Conservation (phyloP, 495 filamentous ascomycete genomes). For the Wilcoxina mikolae region DNA sequence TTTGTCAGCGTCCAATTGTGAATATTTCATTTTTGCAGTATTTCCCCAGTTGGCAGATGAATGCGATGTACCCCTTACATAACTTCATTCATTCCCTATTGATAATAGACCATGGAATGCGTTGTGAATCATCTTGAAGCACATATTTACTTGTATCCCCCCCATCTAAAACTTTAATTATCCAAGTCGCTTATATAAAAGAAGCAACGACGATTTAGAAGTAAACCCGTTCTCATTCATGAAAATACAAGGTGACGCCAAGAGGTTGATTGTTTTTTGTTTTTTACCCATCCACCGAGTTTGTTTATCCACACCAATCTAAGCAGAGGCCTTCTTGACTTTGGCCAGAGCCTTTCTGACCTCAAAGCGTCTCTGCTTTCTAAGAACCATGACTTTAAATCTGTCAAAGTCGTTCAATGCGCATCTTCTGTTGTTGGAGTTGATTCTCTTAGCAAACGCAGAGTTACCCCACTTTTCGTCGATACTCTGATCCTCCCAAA, state of each 20-base stretch:
- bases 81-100: too few species aligned
- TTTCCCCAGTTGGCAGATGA: too few species aligned
- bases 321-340: conserved; percentile 35
- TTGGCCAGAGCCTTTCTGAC: conserved; percentile 83
- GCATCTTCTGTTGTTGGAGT: conserved; percentile 66
- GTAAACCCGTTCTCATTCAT: background rate
- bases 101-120: too few species aligned
- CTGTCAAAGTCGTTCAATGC: conserved; percentile 95
- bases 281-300: background rate
- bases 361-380: conserved; percentile 96
- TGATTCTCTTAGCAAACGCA: conserved; percentile 79
- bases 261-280: background rate
- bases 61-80: too few species aligned
- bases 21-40: too few species aligned
- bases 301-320: background rate
- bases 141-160: too few species aligned
- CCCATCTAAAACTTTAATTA: too few species aligned
- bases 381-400: conserved; percentile 96
- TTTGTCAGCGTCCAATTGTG: conserved; percentile 4
- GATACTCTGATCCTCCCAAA: conserved; percentile 75
- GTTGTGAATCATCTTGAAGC: too few species aligned
- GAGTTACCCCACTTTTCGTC: conserved; percentile 80
- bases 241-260: background rate
- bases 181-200: too few species aligned
- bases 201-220: background rate